Evolutionary conservation across 345 rosid species (phyloP), one percentile per base, ranked within the genome.

Genomic region (Populus davidiana): DNA sequence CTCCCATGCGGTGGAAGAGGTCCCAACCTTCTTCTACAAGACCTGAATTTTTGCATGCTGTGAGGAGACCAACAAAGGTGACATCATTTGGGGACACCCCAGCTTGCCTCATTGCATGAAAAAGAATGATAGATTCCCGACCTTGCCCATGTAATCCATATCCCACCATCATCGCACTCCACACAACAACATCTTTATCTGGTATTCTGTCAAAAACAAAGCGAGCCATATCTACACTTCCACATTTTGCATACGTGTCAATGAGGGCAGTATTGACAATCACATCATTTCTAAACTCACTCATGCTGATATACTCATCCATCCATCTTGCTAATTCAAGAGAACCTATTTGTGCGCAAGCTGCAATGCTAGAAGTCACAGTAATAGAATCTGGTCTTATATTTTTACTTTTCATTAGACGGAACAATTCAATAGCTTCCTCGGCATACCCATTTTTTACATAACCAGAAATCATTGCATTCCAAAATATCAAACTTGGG

Each of bases 191-290:
- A 81, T 91, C 93, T 75, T 87, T 89, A 68, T 87, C 78, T 50
- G 67, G 72, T 43, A 86, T 83, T 82, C 89, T 81, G 66, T 91
- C 88, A 67, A 92, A 92, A 75, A 91, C 85, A 54, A 35, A 31
- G 23, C 86, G 80, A 50, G 97, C 89, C 65, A 78, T 81, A 69
- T 86, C 89, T 67, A 89, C 77, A 72, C 86, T 86, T 69, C 94
- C 93, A 25, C 97, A 90, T 87, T 91, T 92, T 36, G 91, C 88
- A 83, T 83, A 88, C 97, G 88, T 92, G 75, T 91, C 93, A 66
- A 91, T 80, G 4, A 92, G 80, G 0, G 91, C 85, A 38, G 91
- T 84, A 76, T 78, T 83, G 43, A 89, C 88, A 62, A 86, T 82
- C 75, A 78, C 77, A 52, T 86, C 87, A 64, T 85, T 88, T 73